Evolutionary conservation across 139 green algal species (phyloP).

Genomic region (Trebouxia sp.): DNA sequence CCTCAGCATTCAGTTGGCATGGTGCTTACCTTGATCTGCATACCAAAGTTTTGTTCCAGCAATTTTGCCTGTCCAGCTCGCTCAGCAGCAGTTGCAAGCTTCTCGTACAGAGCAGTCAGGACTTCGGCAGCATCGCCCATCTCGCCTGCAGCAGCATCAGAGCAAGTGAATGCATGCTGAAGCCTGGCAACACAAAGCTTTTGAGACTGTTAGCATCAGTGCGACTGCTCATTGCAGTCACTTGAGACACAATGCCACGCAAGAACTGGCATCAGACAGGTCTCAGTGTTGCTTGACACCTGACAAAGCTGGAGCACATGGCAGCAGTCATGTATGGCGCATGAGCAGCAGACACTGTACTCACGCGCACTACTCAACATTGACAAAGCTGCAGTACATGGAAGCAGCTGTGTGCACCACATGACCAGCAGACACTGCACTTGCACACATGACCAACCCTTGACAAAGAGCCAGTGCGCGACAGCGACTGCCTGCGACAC

Average conservation of each 20-base stretch:
- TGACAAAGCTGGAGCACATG: no score
- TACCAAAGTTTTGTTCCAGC: slow-evolving; percentile 52
- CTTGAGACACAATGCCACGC: background rate
- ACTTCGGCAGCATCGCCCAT: slow-evolving; percentile 49
- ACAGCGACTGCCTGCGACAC: no score
- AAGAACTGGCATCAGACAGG: no score
- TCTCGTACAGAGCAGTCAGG: slow-evolving; percentile 39
- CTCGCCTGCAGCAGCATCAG: slow-evolving; percentile 45
- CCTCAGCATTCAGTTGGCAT: background rate
- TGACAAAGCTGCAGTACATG: background rate
- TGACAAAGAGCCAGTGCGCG: no score
- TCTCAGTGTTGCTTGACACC: no score
- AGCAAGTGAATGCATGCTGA: background rate
- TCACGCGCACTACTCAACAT: no score
- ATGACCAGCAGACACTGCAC: no score
- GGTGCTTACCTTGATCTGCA: slow-evolving; percentile 29
- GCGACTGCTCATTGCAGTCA: no score
- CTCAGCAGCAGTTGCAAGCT: background rate
- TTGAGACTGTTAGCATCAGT: background rate
- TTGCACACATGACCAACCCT: no score
- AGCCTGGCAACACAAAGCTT: background rate
- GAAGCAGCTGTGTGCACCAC: background rate
- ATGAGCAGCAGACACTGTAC: no score
- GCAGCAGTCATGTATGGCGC: no score
- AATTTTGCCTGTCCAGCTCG: slow-evolving; percentile 9